These are phyloP conservation scores for Begonia peltatifolia DNA, from an alignment of 306 rosid species.

Conservation along the genomic window DNA sequence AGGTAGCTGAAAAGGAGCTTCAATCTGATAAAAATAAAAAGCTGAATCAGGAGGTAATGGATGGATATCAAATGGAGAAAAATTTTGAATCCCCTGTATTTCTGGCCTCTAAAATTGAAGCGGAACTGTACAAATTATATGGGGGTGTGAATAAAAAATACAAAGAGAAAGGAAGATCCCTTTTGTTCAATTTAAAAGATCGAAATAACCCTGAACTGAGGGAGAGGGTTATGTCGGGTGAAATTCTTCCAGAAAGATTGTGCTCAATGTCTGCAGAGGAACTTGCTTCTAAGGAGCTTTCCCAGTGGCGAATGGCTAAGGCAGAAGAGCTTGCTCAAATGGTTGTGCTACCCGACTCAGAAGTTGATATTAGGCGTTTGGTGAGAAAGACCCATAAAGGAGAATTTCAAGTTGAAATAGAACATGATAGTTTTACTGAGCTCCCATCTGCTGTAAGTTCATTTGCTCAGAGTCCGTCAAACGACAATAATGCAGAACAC, in stretches of 20 bases:
- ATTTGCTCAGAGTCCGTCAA: slow-evolving; percentile 19
- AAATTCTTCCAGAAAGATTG: slow-evolving; percentile 57
- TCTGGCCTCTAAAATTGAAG: slow-evolving; percentile 64
- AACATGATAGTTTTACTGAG: slow-evolving; percentile 48
- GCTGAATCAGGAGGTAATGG: slow-evolving; percentile 21
- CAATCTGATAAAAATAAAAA: slow-evolving; percentile 27
- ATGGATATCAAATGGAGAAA: slow-evolving; percentile 19
- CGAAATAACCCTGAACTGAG: slow-evolving; percentile 86
- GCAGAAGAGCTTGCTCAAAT: slow-evolving; percentile 98
- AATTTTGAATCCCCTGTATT: slow-evolving; percentile 30
- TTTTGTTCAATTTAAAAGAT: slow-evolving; percentile 88
- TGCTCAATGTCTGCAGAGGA: slow-evolving; percentile 98
- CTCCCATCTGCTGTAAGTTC: slow-evolving; percentile 43
- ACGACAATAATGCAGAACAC: slow-evolving; percentile 25
- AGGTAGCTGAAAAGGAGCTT: slow-evolving; percentile 24
- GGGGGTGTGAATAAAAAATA: slow-evolving; percentile 98
- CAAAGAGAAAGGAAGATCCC: slow-evolving; percentile 98
- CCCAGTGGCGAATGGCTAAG: slow-evolving; percentile 97
- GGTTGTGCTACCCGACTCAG: slow-evolving; percentile 86
- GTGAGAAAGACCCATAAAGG: slow-evolving; percentile 97
- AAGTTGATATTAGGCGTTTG: slow-evolving; percentile 69
- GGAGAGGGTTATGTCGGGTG: slow-evolving; percentile 84
- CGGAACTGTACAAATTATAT: slow-evolving; percentile 77
- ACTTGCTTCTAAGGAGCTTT: slow-evolving; percentile 97
- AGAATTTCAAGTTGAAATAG: slow-evolving; percentile 90